Evolutionary conservation across 805 yeast genomes (phyloP).

Genomic region (Candida ascalaphidarum): DNA sequence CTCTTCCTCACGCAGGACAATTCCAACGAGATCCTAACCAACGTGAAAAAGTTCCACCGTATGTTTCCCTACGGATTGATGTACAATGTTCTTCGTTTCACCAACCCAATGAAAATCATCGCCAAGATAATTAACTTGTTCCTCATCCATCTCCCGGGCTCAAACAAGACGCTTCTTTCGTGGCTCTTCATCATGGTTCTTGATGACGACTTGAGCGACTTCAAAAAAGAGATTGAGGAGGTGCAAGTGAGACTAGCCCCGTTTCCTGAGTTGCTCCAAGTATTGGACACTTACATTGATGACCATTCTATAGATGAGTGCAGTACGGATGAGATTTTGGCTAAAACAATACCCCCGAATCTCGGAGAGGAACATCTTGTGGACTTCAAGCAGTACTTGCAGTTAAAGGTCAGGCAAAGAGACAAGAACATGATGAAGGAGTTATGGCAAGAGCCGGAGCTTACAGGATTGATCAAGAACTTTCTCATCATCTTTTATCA

Average conservation of each 20-base stretch:
- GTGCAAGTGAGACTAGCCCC: conserved; percentile 32
- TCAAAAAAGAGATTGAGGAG: conserved; percentile 42
- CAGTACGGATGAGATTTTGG: conserved; percentile 10
- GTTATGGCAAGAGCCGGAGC: conserved; percentile 78
- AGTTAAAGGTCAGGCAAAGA: conserved; percentile 52
- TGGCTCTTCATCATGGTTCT: conserved; percentile 63
- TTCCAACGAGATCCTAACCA: conserved; percentile 66
- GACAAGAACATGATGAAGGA: conserved; percentile 73
- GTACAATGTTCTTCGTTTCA: conserved; percentile 66
- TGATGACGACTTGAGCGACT: conserved; percentile 65
- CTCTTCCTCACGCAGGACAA: conserved; percentile 74
- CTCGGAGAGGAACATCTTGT: conserved; percentile 5
- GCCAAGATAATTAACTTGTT: conserved; percentile 74
- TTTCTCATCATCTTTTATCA: conserved; percentile 64
- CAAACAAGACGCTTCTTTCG: conserved; percentile 44
- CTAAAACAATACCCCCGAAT: conserved; percentile 11
- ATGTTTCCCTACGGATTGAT: conserved; percentile 75
- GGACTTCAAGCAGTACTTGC: conserved; percentile 50
- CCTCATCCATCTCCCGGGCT: conserved; percentile 42
- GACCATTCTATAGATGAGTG: too few species aligned
- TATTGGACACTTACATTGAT: conserved; percentile 20
- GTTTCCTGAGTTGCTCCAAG: conserved; percentile 8
- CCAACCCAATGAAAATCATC: conserved; percentile 82
- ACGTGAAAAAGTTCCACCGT: conserved; percentile 62
- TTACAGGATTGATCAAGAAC: conserved; percentile 68